These are phyloP conservation scores for Wickerhamiella pararugosa DNA, from an alignment of 1,139 yeast species.

Conservation along the genomic window DNA sequence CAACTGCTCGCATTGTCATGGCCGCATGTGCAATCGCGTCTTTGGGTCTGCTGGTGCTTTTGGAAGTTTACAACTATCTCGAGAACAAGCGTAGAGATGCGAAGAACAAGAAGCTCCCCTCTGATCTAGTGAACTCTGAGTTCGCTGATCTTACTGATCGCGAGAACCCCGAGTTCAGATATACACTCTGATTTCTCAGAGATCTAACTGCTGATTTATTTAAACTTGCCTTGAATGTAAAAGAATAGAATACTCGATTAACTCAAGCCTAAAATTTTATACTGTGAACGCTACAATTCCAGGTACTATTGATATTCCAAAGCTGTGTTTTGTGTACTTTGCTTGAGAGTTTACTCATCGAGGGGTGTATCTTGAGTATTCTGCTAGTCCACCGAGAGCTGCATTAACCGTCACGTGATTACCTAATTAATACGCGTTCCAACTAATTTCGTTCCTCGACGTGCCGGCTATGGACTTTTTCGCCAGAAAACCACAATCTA, in stretches of 20 bases:
- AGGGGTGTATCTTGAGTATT: no score
- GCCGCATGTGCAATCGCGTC: constrained; percentile 24
- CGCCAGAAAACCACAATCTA: background rate
- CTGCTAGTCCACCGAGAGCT: no score
- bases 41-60: constrained; percentile 16
- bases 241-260: no score
- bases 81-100: constrained; percentile 26
- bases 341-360: no score
- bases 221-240: no score
- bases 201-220: no score
- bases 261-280: no score
- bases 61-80: constrained; percentile 22
- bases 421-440: no score
- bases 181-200: constrained; percentile 24
- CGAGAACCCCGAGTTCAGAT: constrained; percentile 38
- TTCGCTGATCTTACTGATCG: constrained; percentile 53
- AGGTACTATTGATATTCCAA: no score
- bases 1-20: constrained; percentile 31
- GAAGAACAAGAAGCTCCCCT: constrained; percentile 14
- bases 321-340: no score
- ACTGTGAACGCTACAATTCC: no score
- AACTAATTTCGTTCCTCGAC: background rate
- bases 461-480: constrained; percentile 5
- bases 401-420: no score
- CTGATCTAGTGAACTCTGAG: constrained; percentile 27